Evolutionary conservation across 1,284 basidiomycete species (phyloP).

Genomic region (Pseudozyma thailandica): DNA sequence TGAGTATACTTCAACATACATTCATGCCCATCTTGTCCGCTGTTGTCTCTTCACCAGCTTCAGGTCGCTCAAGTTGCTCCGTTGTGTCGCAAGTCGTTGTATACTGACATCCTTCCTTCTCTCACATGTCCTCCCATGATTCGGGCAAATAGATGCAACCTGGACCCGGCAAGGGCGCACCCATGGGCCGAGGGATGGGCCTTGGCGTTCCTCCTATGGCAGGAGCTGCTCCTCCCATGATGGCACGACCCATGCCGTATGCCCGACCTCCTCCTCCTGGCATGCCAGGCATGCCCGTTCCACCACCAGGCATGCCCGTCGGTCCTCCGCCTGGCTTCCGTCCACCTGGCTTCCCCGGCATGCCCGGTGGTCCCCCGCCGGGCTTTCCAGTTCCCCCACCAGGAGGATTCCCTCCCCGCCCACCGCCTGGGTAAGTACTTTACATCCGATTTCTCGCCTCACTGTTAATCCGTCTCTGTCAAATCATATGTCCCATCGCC

Average conservation of each 20-base stretch:
- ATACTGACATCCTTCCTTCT: background rate
- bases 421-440: constrained; percentile 37
- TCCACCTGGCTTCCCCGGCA: constrained; percentile 55
- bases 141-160: constrained; percentile 79
- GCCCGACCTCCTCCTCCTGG: constrained; percentile 70
- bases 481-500: background rate
- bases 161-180: constrained; percentile 92
- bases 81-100: too few species aligned
- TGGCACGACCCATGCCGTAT: constrained; percentile 47
- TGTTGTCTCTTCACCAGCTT: too few species aligned
- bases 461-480: background rate
- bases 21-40: background rate
- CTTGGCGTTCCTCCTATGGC: constrained; percentile 79
- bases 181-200: constrained; percentile 96
- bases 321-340: constrained; percentile 63
- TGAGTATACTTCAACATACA: constrained; percentile 21
- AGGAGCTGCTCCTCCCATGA: constrained; percentile 71
- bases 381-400: constrained; percentile 38
- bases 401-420: constrained; percentile 40
- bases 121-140: background rate
- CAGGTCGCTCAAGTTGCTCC: too few species aligned
- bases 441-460: background rate
- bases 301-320: constrained; percentile 65
- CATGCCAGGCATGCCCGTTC: constrained; percentile 76
- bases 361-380: constrained; percentile 42